Conservation (phyloP, 1,284 basidiomycete species). For the Tetrapyrgos nigripes region DNA sequence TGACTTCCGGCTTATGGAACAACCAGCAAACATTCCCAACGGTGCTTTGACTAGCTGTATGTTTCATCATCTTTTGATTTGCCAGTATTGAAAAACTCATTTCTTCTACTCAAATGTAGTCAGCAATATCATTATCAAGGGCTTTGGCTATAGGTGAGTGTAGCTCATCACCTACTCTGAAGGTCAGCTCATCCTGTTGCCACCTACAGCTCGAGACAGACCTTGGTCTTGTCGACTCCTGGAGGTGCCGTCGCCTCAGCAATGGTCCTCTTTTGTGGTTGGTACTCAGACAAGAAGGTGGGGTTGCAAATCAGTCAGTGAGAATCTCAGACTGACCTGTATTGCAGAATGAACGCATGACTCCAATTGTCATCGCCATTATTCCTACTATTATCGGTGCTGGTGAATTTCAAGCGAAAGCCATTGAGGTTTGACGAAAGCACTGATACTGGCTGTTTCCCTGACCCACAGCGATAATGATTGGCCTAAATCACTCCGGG, state of each 20-base stretch:
- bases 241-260: conserved; percentile 57
- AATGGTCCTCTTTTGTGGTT: conserved; percentile 61
- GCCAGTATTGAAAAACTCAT: too few species aligned
- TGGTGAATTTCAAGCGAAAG: conserved; percentile 35
- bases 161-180: background rate
- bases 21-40: conserved; percentile 68
- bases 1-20: too few species aligned
- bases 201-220: conserved; percentile 67
- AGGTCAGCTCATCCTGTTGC: too few species aligned
- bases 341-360: conserved; percentile 62
- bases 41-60: conserved; percentile 69
- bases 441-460: background rate
- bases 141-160: conserved; percentile 70
- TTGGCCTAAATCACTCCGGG: conserved; percentile 57
- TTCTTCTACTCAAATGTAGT: conserved; percentile 42
- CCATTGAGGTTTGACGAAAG: background rate
- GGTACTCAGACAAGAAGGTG: conserved; percentile 70
- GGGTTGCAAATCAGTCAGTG: background rate
- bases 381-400: conserved; percentile 68
- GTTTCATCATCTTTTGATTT: conserved; percentile 27
- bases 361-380: conserved; percentile 65
- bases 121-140: conserved; percentile 67
- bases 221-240: conserved; percentile 67
- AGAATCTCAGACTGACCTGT: background rate
- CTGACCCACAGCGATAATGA: conserved; percentile 52